A percentile compares a stretch with the other conserved stretches of the same genome.
phyloP scores from a whole-genome alignment of 2,329 filamentous ascomycete genomes.

The Claviceps capensis region DNA sequence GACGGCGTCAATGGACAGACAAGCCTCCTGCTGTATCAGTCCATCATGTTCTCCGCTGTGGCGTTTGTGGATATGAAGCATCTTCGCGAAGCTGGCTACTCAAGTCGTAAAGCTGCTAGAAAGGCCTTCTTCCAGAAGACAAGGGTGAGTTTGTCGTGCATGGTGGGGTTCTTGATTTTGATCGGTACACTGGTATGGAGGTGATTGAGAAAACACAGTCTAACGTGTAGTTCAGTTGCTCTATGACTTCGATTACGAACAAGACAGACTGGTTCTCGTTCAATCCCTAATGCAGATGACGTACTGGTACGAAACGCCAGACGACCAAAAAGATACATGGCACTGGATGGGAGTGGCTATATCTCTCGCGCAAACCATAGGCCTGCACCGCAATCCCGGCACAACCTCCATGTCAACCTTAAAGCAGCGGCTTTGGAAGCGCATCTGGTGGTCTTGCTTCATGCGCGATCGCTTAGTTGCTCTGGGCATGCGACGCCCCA shows the following conservation, averaged over 20 bases:
- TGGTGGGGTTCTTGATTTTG: too few relatives aligned
- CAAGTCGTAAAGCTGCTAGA: conserved; percentile 64
- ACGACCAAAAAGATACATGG: conserved; percentile 96
- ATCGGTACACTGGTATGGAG: too few relatives aligned
- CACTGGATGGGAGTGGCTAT: conserved; percentile 98
- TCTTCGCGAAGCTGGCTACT: conserved; percentile 64
- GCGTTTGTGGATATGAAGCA: conserved; percentile 75
- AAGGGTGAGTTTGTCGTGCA: conserved; percentile 42
- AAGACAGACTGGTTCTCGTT: conserved; percentile 75
- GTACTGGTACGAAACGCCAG: conserved; percentile 94
- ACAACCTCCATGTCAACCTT: conserved; percentile 60
- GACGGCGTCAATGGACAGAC: conserved; percentile 59
- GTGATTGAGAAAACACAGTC: conserved; percentile 6
- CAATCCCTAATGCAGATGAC: conserved; percentile 86
- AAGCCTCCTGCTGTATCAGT: conserved; percentile 81
- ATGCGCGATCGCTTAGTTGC: conserved; percentile 90
- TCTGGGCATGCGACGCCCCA: conserved; percentile 84
- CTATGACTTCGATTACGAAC: conserved; percentile 93
- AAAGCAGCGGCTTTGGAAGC: conserved; percentile 77
- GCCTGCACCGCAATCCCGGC: conserved; percentile 71
- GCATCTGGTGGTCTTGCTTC: conserved; percentile 97
- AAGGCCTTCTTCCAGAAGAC: conserved; percentile 84
- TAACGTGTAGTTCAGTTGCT: conserved; percentile 41
- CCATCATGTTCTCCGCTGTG: conserved; percentile 85
- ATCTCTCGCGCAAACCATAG: conserved; percentile 84